Evolutionary conservation across 176 grass and related monocot species (phyloP), one percentile per base, ranked within the genome.

Genomic region (Oryza coarctata): DNA sequence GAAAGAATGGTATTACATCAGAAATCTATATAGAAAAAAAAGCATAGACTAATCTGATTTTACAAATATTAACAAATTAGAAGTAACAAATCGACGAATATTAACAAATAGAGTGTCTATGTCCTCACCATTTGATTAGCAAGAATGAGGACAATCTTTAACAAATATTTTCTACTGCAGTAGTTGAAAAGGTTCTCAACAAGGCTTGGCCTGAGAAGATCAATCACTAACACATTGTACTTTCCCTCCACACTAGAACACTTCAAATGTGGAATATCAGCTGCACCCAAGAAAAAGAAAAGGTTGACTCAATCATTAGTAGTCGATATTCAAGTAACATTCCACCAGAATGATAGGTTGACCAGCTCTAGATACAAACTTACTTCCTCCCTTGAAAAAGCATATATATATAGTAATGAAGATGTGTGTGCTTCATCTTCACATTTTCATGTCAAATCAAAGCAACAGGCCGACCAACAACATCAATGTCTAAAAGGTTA

Each of bases 131-230:
- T 83, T 76, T 94, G 88, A 77, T 94, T 88, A 64, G 88, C 88
- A 5, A 94, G 92, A 88, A 94, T 91, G 13, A 94, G 83, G 11
- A 94, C 92, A 63, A 83, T 91, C 87, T 94, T 94, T 3, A 94
- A 34, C 28, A 86, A 91, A 66, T 88, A 94, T 65, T 83, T n/a
- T n/a, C n/a, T 82, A 76, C 89, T 91, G 76, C 92, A 94, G 65
- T 91, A 94, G 83, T 91, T 94, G 75, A 94, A 94, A 12, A 94
- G 80, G 75, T 94, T 98, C n/a, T n/a, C n/a, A n/a, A n/a, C n/a
- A n/a, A n/a, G n/a, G n/a, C n/a, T n/a, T n/a, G n/a, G n/a, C n/a
- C n/a, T n/a, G n/a, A n/a, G n/a, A n/a, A n/a, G n/a, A n/a, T n/a
- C n/a, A n/a, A n/a, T n/a, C n/a, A n/a, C n/a, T n/a, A n/a, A n/a